phyloP scores from a whole-genome alignment of 352 stramenopile species.

The Phytopythium delawarense region DNA sequence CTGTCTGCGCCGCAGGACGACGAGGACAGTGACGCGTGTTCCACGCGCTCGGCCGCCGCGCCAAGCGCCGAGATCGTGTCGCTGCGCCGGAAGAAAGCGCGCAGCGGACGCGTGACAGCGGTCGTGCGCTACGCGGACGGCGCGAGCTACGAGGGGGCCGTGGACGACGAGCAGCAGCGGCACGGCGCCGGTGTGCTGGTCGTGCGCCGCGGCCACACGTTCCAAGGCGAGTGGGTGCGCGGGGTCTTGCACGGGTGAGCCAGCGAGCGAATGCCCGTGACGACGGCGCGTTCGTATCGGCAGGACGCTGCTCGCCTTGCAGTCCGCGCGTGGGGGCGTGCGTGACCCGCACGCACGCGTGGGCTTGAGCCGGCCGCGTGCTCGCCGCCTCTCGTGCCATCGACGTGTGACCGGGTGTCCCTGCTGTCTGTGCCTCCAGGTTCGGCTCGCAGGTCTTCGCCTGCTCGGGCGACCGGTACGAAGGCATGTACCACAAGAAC shows the following conservation, averaged over 20 bases:
- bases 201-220: slow-evolving; percentile 54
- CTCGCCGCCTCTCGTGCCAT: background rate
- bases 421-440: slow-evolving; percentile 20
- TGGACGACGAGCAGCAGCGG: slow-evolving; percentile 38
- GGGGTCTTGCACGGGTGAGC: slow-evolving; percentile 81
- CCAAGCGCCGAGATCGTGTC: slow-evolving; percentile 41
- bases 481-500: slow-evolving; percentile 87
- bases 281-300: background rate
- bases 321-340: background rate
- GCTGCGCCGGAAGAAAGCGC: slow-evolving; percentile 43
- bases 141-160: slow-evolving; percentile 58
- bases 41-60: slow-evolving; percentile 10
- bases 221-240: slow-evolving; percentile 79
- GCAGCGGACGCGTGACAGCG: slow-evolving; percentile 19
- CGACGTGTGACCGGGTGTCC: slow-evolving; percentile 1
- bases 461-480: slow-evolving; percentile 75
- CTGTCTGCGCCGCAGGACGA: background rate
- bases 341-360: background rate
- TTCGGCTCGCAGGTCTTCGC: slow-evolving; percentile 85
- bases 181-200: slow-evolving; percentile 63
- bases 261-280: slow-evolving; percentile 4
- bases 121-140: slow-evolving; percentile 63
- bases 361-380: background rate
- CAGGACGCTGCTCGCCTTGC: background rate
- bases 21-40: slow-evolving; percentile 1